phyloP scores from a whole-genome alignment of 176 grass and related monocot genomes.

The Aegilops tauschii region DNA sequence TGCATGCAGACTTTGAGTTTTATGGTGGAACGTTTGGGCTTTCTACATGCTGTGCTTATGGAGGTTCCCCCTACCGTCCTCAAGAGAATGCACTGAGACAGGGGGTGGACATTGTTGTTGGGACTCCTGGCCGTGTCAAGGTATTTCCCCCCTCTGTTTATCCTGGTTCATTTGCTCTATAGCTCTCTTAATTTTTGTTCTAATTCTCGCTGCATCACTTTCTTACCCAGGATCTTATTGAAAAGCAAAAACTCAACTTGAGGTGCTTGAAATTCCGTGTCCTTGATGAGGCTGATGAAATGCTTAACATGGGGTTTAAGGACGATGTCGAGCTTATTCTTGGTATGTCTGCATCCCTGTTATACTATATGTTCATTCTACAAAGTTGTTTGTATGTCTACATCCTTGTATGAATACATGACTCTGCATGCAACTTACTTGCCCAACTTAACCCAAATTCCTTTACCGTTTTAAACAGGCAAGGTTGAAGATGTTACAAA shows the following conservation, averaged over 20 bases:
- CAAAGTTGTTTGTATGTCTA: neutral
- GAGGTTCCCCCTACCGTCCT: constrained; percentile 67
- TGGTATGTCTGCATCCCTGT: constrained; percentile 38
- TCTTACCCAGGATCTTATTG: constrained; percentile 64
- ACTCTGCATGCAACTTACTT: neutral
- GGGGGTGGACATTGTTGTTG: constrained; percentile 93
- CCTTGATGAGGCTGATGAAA: constrained; percentile 99
- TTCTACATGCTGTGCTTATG: constrained; percentile 80
- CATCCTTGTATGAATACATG: too few relatives aligned
- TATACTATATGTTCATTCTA: neutral
- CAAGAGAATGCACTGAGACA: constrained; percentile 68
- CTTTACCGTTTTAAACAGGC: constrained; percentile 46
- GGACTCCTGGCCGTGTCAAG: constrained; percentile 90
- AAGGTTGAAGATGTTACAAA: constrained; percentile 89
- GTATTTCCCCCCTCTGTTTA: constrained; percentile 24
- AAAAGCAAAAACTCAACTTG: constrained; percentile 71
- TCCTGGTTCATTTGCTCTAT: neutral
- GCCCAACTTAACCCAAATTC: neutral
- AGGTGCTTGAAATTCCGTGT: constrained; percentile 83
- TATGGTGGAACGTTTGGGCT: constrained; percentile 73
- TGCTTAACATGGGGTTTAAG: constrained; percentile 99
- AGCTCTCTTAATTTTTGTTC: neutral
- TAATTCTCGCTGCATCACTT: neutral
- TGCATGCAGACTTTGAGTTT: constrained; percentile 71
- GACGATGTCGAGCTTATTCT: constrained; percentile 98